Evolutionary conservation across 2,329 filamentous ascomycete genomes (phyloP).

Genomic region (Aureobasidium leucospermi): DNA sequence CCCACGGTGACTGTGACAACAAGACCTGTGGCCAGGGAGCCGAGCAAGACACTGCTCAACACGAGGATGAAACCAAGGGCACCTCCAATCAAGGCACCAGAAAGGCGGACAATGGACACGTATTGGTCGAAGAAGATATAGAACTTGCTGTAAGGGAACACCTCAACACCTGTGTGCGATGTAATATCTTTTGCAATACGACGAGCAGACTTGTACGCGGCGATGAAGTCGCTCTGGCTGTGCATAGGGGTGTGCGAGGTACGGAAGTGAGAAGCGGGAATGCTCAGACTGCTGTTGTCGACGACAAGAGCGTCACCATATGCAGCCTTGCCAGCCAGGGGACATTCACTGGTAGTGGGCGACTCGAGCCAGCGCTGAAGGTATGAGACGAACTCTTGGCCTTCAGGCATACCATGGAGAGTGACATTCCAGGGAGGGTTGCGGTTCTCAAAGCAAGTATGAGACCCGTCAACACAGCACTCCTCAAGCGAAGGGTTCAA

Average conservation of each 20-base stretch:
- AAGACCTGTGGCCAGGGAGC: slow-evolving; percentile 71
- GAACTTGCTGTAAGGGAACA: slow-evolving; percentile 95
- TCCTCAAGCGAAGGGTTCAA: slow-evolving; percentile 76
- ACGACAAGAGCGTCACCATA: slow-evolving; percentile 81
- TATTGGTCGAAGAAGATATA: slow-evolving; percentile 99
- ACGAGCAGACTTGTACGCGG: slow-evolving; percentile 79
- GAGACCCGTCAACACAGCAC: slow-evolving; percentile 57
- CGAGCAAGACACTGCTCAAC: slow-evolving; percentile 72
- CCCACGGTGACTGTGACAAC: slow-evolving; percentile 80
- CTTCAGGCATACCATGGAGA: slow-evolving; percentile 84
- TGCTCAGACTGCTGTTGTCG: slow-evolving; percentile 57
- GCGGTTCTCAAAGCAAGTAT: slow-evolving; percentile 72
- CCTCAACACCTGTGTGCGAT: slow-evolving; percentile 62
- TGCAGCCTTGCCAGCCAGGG: slow-evolving; percentile 78
- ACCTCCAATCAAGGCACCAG: slow-evolving; percentile 69
- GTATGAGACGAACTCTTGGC: slow-evolving; percentile 83
- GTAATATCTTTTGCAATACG: slow-evolving; percentile 76
- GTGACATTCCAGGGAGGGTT: slow-evolving; percentile 83
- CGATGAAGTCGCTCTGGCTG: slow-evolving; percentile 87
- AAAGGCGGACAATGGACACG: slow-evolving; percentile 71
- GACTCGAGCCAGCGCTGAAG: slow-evolving; percentile 73
- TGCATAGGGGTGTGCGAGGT: slow-evolving; percentile 81
- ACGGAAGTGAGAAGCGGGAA: slow-evolving; percentile 83
- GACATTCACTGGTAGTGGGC: slow-evolving; percentile 75
- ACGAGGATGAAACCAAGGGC: slow-evolving; percentile 80